Percentiles rank a stretch among this genome's conserved stretches.
These are phyloP conservation scores for Aureobasidium leucospermi DNA, from an alignment of 2,329 filamentous ascomycete species.

Conservation along the genomic window DNA sequence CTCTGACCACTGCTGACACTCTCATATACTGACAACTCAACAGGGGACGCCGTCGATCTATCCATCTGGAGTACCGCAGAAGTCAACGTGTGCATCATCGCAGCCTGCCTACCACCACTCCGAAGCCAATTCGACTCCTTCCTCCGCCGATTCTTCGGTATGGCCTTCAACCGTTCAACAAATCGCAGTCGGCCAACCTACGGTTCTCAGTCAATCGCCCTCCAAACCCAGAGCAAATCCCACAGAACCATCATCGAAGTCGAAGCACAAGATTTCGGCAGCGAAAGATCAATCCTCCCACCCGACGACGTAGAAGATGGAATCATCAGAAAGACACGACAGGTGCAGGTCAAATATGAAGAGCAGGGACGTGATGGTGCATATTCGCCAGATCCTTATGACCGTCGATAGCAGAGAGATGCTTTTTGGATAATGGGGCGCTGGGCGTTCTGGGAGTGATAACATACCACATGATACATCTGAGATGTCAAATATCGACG, in stretches of 20 bases:
- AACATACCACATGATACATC: not conserved
- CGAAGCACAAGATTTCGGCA: not conserved
- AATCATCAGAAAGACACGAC: conserved; percentile 1
- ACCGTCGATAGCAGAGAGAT: not conserved
- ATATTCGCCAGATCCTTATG: not conserved
- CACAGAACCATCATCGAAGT: not conserved
- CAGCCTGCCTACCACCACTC: conserved; percentile 15
- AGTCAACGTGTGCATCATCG: conserved; percentile 17
- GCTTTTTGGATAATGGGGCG: not conserved
- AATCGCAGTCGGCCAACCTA: not conserved
- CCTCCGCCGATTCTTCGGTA: conserved; percentile 11
- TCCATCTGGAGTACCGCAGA: conserved; percentile 15
- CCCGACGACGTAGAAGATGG: conserved; percentile 2
- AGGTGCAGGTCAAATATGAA: conserved; percentile 6
- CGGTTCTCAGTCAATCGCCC: not conserved
- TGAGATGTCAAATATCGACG: not conserved
- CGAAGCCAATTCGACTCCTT: conserved; percentile 15
- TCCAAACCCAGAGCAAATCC: not conserved
- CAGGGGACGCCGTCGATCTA: conserved; percentile 15
- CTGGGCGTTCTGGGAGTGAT: not conserved
- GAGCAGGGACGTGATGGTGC: not conserved
- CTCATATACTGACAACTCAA: not conserved
- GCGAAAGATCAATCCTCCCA: not conserved
- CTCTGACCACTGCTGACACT: too few species aligned
- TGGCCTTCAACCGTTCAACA: not conserved